Evolutionary conservation across 768 basidiomycete genomes (phyloP), one percentile per base, ranked within the genome.

Genomic region (Leccinum imitatum): DNA sequence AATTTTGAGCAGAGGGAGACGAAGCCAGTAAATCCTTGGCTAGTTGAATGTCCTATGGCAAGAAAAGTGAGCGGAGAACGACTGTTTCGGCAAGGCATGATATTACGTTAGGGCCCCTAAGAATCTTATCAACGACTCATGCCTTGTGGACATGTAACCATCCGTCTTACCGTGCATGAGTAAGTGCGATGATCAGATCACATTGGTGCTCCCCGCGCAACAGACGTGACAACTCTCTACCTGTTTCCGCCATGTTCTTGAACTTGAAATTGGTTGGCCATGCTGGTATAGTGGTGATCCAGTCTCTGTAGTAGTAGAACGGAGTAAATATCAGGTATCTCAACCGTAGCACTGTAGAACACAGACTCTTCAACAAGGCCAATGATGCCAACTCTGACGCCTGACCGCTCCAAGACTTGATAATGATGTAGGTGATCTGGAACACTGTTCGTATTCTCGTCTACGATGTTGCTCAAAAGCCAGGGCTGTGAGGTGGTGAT

Each of bases 391-490:
- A 95, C 79, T 50, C 82, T 83, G 3, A 91, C 58, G 1, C 90
- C 91, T 10, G 80, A 80, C 25, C 87, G 78, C 65, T 95, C 90
- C 10, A 93, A 69, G 6, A 94, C 77, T 39, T 80, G 71, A 69
- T 82, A 93, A 61, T 86, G 82, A 27, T 81, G 74, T 4, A 95
- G 69, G 51, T 76, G 74, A 50, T 83, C 79, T 0, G 94, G 94
- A 46, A 85, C 80, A 15, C 73, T 70, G 7, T 80, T 82, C 2
- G 90, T 94, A 7, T 76, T 76, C 14, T 76, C 79, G 67, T 94
- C 89, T 54, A 91, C 74, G 67, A 96, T 90, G 68, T 97, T 97
- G 69, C 91, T 93, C 59, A 96, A 71, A 33, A 96, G 74, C 94
- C 94, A 95, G 19, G 94, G 93, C 90, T 92, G 66, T 55, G 31